Evolutionary conservation across 345 rosid species (phyloP), one percentile per base, ranked within the genome.

Genomic region (Eutrema yunnanense): DNA sequence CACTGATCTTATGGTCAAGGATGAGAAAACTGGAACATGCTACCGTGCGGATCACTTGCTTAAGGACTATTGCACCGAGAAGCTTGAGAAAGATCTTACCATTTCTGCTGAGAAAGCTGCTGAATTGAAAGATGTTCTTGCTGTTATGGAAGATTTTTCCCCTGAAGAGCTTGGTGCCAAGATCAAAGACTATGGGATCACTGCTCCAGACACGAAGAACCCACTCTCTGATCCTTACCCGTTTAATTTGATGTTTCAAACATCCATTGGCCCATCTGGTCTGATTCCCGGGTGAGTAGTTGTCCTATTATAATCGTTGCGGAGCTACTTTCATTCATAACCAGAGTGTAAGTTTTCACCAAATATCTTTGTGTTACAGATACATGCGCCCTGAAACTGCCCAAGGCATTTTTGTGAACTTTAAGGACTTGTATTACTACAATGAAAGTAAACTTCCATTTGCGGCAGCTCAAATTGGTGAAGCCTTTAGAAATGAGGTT

Each of bases 381-480:
- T n/a, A n/a, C n/a, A n/a, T n/a, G n/a, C n/a, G n/a, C n/a, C n/a
- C n/a, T n/a, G n/a, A n/a, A n/a, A n/a, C 98, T 29, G 98, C 98
- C 0, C 98, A 94, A 83, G 98, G 98, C 60, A 94, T 94, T 40
- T 94, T 94, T 71, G 98, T 94, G 50, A 89, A 94, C 69, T 94
- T 91, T 77, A 89, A 87, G 73, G 93, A 94, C 44, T 62, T 91
- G 78, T 94, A 94, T 69, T 87, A 94, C 81, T 88, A 91, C 80
- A 94, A 94, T 43, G 97, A 96, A 40, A 86, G 82, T 55, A 94
- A 90, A 79, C 95, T 94, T 52, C 97, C 98, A n/a, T n/a, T n/a
- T n/a, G n/a, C n/a, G n/a, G 98, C 97, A 0, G 98, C 98, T 64
- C 98, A 93, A 81, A 89, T 91, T 84, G 98, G 98, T 26, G 96